These are phyloP conservation scores for Rutstroemia sp. DNA, from an alignment of 2,329 filamentous ascomycete genomes.

Conservation along the genomic window DNA sequence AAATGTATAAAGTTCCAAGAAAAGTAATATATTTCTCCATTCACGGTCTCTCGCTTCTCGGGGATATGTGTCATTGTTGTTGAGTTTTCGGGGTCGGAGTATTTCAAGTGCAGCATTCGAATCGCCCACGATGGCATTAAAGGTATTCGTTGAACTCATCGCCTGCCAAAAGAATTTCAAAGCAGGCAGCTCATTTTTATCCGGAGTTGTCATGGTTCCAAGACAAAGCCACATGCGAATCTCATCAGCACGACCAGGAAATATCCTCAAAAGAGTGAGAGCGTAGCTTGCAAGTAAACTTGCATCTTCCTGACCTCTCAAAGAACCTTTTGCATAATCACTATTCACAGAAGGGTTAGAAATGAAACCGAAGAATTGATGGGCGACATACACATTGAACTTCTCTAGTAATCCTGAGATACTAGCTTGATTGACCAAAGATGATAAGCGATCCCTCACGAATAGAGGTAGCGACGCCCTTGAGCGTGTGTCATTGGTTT, in stretches of 20 bases:
- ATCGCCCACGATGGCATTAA: slow-evolving; percentile 47
- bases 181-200: slow-evolving; percentile 46
- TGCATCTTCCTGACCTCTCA: slow-evolving; percentile 41
- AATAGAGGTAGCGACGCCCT: slow-evolving; percentile 41
- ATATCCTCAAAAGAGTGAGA: slow-evolving; percentile 76
- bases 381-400: slow-evolving; percentile 17
- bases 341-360: slow-evolving; percentile 11
- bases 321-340: slow-evolving; percentile 23
- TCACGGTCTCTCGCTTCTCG: slow-evolving; percentile 39
- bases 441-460: slow-evolving; percentile 57
- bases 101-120: slow-evolving; percentile 50
- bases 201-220: slow-evolving; percentile 37
- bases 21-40: slow-evolving; percentile 84
- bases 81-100: slow-evolving; percentile 24
- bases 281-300: slow-evolving; percentile 79
- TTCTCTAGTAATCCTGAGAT: slow-evolving; percentile 45
- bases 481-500: slow-evolving; percentile 34
- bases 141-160: slow-evolving; percentile 48
- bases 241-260: slow-evolving; percentile 74
- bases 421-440: slow-evolving; percentile 67
- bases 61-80: slow-evolving; percentile 4
- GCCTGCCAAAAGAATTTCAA: slow-evolving; percentile 82
- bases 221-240: slow-evolving; percentile 92
- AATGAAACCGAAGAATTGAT: too few relatives aligned
- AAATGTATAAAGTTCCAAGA: slow-evolving; percentile 91